Base-by-base conservation (phyloP, 2,329 filamentous ascomycete species). In the Chaetomium sp. region DNA sequence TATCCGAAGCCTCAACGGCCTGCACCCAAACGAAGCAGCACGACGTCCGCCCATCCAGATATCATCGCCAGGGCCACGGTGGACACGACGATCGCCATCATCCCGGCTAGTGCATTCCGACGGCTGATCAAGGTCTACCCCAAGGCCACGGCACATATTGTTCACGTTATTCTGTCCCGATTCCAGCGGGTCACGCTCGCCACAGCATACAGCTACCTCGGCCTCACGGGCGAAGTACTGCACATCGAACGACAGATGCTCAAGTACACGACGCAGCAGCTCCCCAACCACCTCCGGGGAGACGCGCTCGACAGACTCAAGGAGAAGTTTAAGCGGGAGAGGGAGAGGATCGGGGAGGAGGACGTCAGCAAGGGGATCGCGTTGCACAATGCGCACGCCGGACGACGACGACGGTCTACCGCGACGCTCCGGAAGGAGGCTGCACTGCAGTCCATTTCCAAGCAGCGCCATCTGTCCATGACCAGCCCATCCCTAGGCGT, bases 11-110 rank as follows among this genome's bases (percentile, higher is more conserved):
- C 62, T 1, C 68, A 64, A 35, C 72, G 75, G 27, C 77, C 78
- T 2, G 63, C 72, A 44, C 70, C 72, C 10, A 76, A 76, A 59
- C 74, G 78, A 54, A 67, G 67, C 12, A 71, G 74, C 36, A 81
- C 82, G 9, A 87, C 86, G 61, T 97, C 94, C 11, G 91, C 89
- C 0, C 94, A 99, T 71, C 94, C 94, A 9, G 94, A 99, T 67
- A 94, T 99, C 59, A 90, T 99, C 61, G 94, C 92, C n/a, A 82
- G 94, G 61, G 94, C 94, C 5, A 95, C 91, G 12, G 88, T 95
- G 32, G 95, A 99, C 68, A 99, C 94, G 0, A 99, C 95, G 0
- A 96, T 99, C 71, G 94, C 94, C 5, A 95, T 99, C 61, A 99
- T 99, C 55, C 95, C 95, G 1, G 94, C 94, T 0, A 96, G 91